A percentile compares a stretch with the other conserved stretches of the same genome.
These are phyloP conservation scores for Neurospora sublineolata DNA, from an alignment of 495 filamentous ascomycete genomes.

Conservation along the genomic window DNA sequence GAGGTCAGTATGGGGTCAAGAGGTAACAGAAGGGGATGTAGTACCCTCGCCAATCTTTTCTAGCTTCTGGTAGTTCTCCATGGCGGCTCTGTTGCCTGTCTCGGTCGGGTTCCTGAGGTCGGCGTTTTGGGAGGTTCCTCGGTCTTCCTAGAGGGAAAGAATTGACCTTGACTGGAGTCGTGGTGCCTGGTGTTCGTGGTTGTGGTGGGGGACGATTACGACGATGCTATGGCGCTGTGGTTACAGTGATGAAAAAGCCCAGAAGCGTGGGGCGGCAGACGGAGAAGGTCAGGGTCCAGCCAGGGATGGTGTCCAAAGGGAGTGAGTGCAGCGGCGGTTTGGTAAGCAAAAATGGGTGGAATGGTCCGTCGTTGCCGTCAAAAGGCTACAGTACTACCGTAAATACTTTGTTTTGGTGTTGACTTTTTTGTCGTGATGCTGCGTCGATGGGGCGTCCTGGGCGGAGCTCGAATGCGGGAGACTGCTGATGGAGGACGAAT, in stretches of 20 bases:
- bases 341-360: neutral
- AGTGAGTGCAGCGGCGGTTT: neutral
- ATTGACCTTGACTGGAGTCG: neutral
- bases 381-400: constrained; percentile 1
- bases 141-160: neutral
- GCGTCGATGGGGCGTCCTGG: neutral
- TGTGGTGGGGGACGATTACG: neutral
- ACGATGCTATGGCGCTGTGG: neutral
- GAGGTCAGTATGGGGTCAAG: neutral
- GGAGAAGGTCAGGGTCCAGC: neutral
- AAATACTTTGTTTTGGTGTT: neutral
- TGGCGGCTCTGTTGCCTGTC: constrained; percentile 26
- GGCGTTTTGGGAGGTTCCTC: neutral
- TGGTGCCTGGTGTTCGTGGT: neutral
- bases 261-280: neutral
- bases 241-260: neutral
- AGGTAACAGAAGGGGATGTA: constrained; percentile 4
- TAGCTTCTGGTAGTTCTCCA: constrained; percentile 99
- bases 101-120: neutral
- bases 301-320: neutral
- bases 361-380: neutral
- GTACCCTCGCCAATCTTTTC: constrained; percentile 99
- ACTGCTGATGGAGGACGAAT: neutral
- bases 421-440: neutral
- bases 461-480: neutral